These are phyloP conservation scores for Citrus reticulata DNA, from an alignment of 345 rosid genomes.

Conservation along the genomic window DNA sequence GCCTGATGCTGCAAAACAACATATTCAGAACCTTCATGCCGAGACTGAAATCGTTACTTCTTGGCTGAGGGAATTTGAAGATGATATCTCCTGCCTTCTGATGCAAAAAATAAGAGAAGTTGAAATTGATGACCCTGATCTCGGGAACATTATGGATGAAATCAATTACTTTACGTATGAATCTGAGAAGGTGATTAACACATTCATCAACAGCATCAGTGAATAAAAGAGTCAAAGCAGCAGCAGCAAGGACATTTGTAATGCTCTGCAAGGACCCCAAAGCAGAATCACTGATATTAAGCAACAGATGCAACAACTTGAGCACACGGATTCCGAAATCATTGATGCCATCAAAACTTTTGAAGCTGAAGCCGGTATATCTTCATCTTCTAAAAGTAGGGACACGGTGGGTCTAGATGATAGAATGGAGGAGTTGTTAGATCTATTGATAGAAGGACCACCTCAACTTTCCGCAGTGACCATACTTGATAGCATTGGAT, in stretches of 20 bases:
- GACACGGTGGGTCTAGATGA: no score
- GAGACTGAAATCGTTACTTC: not conserved
- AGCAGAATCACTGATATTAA: not conserved
- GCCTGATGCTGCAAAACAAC: not conserved
- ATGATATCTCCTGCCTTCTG: accelerated
- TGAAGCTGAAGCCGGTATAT: no score
- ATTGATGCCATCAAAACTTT: no score
- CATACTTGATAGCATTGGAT: no score
- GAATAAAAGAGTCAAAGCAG: not conserved
- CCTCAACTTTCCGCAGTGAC: no score
- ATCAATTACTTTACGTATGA: not conserved
- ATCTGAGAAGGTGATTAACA: not conserved
- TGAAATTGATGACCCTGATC: not conserved
- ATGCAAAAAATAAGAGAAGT: no score
- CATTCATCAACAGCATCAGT: not conserved
- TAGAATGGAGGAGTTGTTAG: no score
- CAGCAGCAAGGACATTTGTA: not conserved
- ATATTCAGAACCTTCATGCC: not conserved
- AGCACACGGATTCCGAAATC: no score
- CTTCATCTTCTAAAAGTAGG: no score
- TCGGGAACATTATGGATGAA: not conserved
- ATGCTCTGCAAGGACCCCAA: not conserved
- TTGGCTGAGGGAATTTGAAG: not conserved
- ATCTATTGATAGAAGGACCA: no score
- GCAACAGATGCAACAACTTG: not conserved